Evolutionary conservation across 169 alveolate genomes (phyloP), one percentile per base, ranked within the genome.

Genomic region (Besnoitia besnoiti): DNA sequence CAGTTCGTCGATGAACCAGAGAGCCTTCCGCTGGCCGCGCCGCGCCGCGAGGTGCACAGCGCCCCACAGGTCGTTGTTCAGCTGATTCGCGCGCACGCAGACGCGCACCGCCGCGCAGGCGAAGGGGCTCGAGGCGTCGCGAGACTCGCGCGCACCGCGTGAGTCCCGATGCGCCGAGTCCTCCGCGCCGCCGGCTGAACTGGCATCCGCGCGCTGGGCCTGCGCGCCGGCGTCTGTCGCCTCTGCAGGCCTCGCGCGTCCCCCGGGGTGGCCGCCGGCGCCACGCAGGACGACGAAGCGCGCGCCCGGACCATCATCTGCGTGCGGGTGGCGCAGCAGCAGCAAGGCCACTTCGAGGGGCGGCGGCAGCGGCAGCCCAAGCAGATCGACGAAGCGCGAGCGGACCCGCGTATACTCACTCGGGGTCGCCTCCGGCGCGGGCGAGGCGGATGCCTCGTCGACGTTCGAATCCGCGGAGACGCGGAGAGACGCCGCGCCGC

Each of bases 71-170:
- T 73, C 82, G 82, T 73, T 73, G 46, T 73, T 73, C 47, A 73
- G 82, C 82, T 73, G 82, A n/a, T 73, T 73, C 24, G 46, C 82
- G 46, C 82, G 82, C 10, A 73, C 16, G 21, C 82, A 73, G 44
- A 73, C 2, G n/a, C 82, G 82, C 3, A 73, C 24, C 47, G 8
- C 82, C 16, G 82, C 12, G n/a, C n/a, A n/a, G n/a, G n/a, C n/a
- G n/a, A n/a, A n/a, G n/a, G n/a, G n/a, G n/a, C n/a, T n/a, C n/a
- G n/a, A n/a, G n/a, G n/a, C n/a, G n/a, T n/a, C n/a, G n/a, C n/a
- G n/a, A n/a, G n/a, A n/a, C n/a, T n/a, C n/a, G n/a, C n/a, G n/a
- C n/a, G n/a, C n/a, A n/a, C n/a, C n/a, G n/a, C n/a, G n/a, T n/a
- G n/a, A n/a, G n/a, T n/a, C n/a, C n/a, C n/a, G n/a, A n/a, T n/a